These are phyloP conservation scores for Exsudoporus frostii DNA, from an alignment of 768 basidiomycete species.

Conservation along the genomic window DNA sequence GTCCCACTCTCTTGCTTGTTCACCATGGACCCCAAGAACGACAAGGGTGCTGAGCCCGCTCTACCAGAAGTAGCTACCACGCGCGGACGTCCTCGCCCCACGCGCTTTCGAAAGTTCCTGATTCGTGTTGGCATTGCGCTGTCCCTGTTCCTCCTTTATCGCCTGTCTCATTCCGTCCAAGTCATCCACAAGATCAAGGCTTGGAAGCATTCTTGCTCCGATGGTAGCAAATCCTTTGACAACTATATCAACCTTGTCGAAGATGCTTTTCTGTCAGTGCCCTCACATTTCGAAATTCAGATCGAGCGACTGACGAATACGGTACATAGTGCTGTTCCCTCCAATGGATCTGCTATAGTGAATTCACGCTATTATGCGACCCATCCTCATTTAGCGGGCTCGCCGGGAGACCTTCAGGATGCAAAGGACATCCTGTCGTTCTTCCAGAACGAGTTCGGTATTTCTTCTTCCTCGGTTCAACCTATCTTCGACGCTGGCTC, in stretches of 20 bases:
- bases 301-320: not conserved
- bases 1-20: not conserved
- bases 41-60: not conserved
- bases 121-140: slow-evolving; percentile 4
- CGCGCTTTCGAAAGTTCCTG: slow-evolving; percentile 3
- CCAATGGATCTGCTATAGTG: slow-evolving; percentile 51
- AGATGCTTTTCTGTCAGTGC: slow-evolving; percentile 35
- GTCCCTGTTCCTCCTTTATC: slow-evolving; percentile 11
- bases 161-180: not conserved
- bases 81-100: not conserved
- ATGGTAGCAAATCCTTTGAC: slow-evolving; percentile 4
- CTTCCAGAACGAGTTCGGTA: slow-evolving; percentile 64
- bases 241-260: slow-evolving; percentile 24
- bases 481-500: slow-evolving; percentile 75
- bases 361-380: slow-evolving; percentile 58
- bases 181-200: slow-evolving; percentile 1
- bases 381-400: slow-evolving; percentile 73
- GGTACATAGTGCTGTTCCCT: slow-evolving; percentile 49
- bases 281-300: not conserved
- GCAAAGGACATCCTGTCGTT: slow-evolving; percentile 65
- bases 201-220: slow-evolving; percentile 10
- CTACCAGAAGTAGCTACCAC: slow-evolving; percentile 12
- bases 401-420: slow-evolving; percentile 54
- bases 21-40: slow-evolving; percentile 18
- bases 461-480: slow-evolving; percentile 35